Base-by-base conservation (phyloP, 164 flowering plant genomes). In the Echeveria elegans region DNA sequence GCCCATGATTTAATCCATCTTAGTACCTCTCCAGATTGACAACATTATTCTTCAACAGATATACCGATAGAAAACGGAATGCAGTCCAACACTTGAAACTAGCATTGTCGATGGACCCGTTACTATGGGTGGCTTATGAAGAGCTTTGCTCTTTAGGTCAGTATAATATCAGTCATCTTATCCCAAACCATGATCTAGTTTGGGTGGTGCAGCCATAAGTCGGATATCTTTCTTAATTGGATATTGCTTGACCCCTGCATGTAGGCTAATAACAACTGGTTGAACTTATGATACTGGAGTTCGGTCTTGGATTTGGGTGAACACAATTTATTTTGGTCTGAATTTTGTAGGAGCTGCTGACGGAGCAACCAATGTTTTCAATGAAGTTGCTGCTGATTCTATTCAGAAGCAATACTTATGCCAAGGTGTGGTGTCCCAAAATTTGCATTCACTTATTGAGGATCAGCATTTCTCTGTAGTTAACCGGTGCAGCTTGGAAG, bases 101-200 rank as follows among this genome's bases (percentile, higher is more conserved):
- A 80, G 97, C 99, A 50, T 80, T 95, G 63, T 83, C 83, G 40
- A 62, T 90, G 50, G 97, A 95, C 80, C 99, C 99, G 64, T 80
- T 92, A 67, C 74, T 92, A 30, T 95, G 99, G 99, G 82, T 80
- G 74, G 99, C 97, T 66, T 95, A 88, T 82, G 97, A 95, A 77
- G 99, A 95, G 72, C 84, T 95, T 5, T 95, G 97, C 72, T 67
- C 81, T 23, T 77, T 95, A 83, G 99, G 99, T 90, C 28, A 74
- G 92, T 75, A 18, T 47, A 47, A 47, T 41, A 12, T 10, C 45
- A 45, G 19, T 15, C 50, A 45, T 45, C 18, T 47, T 50, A 50
- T 9, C 56, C 28, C n/a, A 50, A 50, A 50, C 1, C 28, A 19
- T 50, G 56, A 50, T 50, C 28, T 26, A 50, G 5, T 50, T 9